These are phyloP conservation scores for Solanum lycopersicoides DNA, from an alignment of 257 asterid species.

Conservation along the genomic window DNA sequence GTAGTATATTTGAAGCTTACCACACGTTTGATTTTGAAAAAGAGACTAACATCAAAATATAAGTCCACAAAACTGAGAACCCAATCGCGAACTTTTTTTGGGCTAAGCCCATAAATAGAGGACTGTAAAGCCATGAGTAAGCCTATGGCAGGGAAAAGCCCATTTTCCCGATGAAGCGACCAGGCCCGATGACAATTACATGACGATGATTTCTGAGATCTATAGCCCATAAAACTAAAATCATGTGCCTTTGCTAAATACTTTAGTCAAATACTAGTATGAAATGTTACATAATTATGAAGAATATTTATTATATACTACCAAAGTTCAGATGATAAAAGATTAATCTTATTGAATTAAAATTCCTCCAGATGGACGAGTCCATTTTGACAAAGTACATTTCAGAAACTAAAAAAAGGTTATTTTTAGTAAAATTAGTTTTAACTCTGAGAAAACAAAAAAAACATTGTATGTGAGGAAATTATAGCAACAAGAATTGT, in stretches of 20 bases:
- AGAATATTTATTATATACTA: background rate
- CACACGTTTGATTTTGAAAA: background rate
- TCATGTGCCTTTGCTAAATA: background rate
- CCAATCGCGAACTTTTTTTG: background rate
- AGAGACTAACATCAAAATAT: background rate
- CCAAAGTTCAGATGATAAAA: background rate
- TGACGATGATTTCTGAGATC: background rate
- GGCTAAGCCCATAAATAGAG: background rate
- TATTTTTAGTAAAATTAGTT: background rate
- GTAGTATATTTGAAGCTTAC: background rate
- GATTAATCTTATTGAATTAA: background rate
- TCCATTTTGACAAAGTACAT: background rate
- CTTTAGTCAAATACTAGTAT: background rate
- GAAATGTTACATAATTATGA: background rate
- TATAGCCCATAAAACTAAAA: background rate
- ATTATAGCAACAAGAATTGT: too few relatives aligned
- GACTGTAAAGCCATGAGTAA: background rate
- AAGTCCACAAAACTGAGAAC: background rate
- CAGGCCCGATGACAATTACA: background rate
- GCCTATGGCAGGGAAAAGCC: background rate
- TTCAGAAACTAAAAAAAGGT: background rate
- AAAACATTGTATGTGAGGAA: too few relatives aligned
- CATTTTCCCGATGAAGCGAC: background rate
- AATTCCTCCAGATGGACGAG: background rate
- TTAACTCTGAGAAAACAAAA: background rate